Base-by-base conservation (phyloP, 2,329 filamentous ascomycete genomes). In the Teratosphaeriaceae sp. region DNA sequence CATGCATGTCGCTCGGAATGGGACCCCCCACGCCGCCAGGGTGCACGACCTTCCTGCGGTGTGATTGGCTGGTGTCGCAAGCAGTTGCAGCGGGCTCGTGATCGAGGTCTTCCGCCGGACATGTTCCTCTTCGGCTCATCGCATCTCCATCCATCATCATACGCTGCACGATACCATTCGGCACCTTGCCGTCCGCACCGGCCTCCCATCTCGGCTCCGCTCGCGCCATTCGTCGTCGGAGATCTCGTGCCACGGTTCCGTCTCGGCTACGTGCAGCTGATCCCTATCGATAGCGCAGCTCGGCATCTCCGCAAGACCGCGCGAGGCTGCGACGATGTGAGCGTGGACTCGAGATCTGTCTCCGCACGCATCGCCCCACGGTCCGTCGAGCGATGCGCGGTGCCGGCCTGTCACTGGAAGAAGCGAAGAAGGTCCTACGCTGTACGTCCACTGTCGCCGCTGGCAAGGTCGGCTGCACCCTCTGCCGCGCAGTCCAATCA, bases 271-370 rank as follows among this genome's bases (percentile, higher is more conserved):
- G 15, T 29, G 37, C 37, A 39, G 37, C 37, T 27, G 35, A 20
- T 15, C 24, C 37, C 22, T 38, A 23, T 26, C 37, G 37, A 39
- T 39, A 39, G 24, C 22, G 37, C 37, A 6, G 9, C 22, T n/a
- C n/a, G n/a, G 16, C 24, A 15, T 9, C 18, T 27, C 23, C 20
- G 22, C 35, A 38, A 12, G 5, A 29, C 23, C 20, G 22, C 35
- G 24, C 21, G 5, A 29, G 37, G 29, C 19, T 11, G 26, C 34
- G 34, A 37, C 37, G 37, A 29, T 39, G 37, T 39, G 35, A 39
- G 23, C 5, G 22, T 18, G 35, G 61, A 56, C 84, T 80, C n/a
- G n/a, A 15, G 20, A 16, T 12, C n/a, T 23, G 3, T 18, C n/a
- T 3, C 23, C 27, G 44, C 42, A n/a, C n/a, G n/a, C n/a, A n/a